These are phyloP conservation scores for Corchorus capsularis DNA, from an alignment of 345 rosid species.

Conservation along the genomic window DNA sequence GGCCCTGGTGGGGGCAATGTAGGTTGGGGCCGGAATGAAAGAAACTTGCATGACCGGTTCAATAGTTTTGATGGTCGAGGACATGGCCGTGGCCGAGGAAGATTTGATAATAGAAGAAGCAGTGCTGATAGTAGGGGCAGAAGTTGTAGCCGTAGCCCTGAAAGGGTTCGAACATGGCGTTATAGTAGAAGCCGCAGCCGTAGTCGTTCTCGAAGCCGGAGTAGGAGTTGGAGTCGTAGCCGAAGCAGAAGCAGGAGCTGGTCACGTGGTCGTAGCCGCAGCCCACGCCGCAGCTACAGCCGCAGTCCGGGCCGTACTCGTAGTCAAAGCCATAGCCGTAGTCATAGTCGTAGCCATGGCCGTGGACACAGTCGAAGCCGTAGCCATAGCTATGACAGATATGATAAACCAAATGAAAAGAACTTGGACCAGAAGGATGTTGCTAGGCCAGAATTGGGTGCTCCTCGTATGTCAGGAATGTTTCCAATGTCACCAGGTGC, in stretches of 20 bases:
- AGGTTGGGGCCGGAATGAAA: slow-evolving; percentile 58
- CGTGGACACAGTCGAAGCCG: slow-evolving; percentile 27
- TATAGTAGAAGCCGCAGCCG: slow-evolving; percentile 50
- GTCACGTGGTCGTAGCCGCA: slow-evolving; percentile 43
- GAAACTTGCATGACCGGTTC: slow-evolving; percentile 57
- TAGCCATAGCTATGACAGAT: slow-evolving; percentile 48
- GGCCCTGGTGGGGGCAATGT: slow-evolving; percentile 49
- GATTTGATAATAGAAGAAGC: slow-evolving; percentile 78
- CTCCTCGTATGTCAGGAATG: slow-evolving; percentile 27
- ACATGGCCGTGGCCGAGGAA: slow-evolving; percentile 70
- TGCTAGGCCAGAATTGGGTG: slow-evolving; percentile 26
- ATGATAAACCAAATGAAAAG: slow-evolving; percentile 38
- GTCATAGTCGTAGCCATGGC: slow-evolving; percentile 40
- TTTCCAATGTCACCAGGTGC: slow-evolving; percentile 30
- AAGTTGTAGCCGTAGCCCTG: slow-evolving; percentile 80
- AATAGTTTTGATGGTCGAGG: slow-evolving; percentile 65
- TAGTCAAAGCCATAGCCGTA: slow-evolving; percentile 27
- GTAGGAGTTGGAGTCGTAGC: slow-evolving; percentile 50
- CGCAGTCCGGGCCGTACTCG: slow-evolving; percentile 39
- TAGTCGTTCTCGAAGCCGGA: slow-evolving; percentile 45
- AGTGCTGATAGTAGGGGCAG: slow-evolving; percentile 52
- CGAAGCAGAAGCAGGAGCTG: slow-evolving; percentile 47
- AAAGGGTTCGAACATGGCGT: slow-evolving; percentile 57
- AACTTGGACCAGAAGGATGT: slow-evolving; percentile 30
- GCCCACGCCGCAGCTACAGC: slow-evolving; percentile 51